Conservation (phyloP, 2,329 filamentous ascomycete species). For the Talaromyces sp. region DNA sequence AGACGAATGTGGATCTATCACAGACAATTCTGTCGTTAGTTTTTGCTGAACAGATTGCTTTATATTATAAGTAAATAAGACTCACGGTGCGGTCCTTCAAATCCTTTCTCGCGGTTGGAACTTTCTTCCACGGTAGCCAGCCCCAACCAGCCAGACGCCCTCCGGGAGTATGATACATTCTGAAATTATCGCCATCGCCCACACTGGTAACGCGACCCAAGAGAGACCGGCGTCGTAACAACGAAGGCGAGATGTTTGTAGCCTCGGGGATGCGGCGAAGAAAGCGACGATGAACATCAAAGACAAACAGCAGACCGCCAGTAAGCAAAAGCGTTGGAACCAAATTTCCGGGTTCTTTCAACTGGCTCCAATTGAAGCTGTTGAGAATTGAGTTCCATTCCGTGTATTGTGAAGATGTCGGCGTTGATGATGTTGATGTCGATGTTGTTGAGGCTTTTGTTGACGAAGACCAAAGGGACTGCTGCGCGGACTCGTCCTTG, state of each 20-base stretch:
- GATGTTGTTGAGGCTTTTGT: slow-evolving; percentile 5
- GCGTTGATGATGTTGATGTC: slow-evolving; percentile 14
- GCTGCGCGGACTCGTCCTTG: slow-evolving; percentile 16
- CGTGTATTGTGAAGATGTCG: slow-evolving; percentile 21
- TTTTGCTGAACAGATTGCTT: too few relatives aligned
- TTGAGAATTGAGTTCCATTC: slow-evolving; percentile 41
- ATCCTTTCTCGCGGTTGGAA: slow-evolving; percentile 63
- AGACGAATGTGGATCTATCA: slow-evolving; percentile 72
- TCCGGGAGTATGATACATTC: slow-evolving; percentile 91
- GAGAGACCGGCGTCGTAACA: slow-evolving; percentile 69
- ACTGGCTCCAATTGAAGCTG: slow-evolving; percentile 31
- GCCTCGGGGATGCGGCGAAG: slow-evolving; percentile 78
- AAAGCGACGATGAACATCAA: slow-evolving; percentile 46
- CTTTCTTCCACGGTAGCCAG: slow-evolving; percentile 67
- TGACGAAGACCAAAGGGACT: slow-evolving; percentile 5
- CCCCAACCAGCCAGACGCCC: slow-evolving; percentile 83
- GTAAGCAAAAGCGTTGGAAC: slow-evolving; percentile 34
- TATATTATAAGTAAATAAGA: slow-evolving; percentile 8
- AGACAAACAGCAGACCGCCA: slow-evolving; percentile 28
- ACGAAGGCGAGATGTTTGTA: slow-evolving; percentile 65
- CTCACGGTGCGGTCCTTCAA: slow-evolving; percentile 72
- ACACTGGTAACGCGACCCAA: slow-evolving; percentile 88
- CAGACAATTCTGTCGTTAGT: neutral
- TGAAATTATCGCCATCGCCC: slow-evolving; percentile 94
- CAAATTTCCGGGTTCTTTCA: slow-evolving; percentile 30